Base-by-base conservation (phyloP, 1,139 yeast genomes). In the Suhomyces coccinellae region DNA sequence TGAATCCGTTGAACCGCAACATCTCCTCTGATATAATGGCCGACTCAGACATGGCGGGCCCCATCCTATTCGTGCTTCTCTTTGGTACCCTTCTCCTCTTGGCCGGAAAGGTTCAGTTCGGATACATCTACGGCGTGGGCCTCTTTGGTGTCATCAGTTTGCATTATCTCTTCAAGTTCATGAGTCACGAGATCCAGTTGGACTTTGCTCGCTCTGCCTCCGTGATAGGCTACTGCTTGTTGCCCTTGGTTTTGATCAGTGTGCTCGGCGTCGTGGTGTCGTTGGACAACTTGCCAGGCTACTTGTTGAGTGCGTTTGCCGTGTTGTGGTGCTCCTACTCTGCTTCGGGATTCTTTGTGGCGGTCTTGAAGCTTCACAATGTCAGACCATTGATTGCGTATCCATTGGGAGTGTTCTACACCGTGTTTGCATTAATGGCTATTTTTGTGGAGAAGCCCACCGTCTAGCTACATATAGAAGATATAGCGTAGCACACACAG, bases 121-220 rank as follows among this genome's bases (percentile, higher is more conserved):
- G 99, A 3, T 95, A 95, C 65, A 88, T 93, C 44, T 93, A 93
- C 60, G 99, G 99, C 24, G 96, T 93, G 37, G 99, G 97, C 0
- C 70, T 95, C 41, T 83, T 91, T 55, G 99, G 99, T 12, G 87
- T 96, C 2, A 61, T 89, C 14, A 82, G 96, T 34, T 79, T 90
- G 55, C 97, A 91, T 65, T 80, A 80, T 54, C 74, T 95, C 49
- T 85, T 95, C 63, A 89, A 87, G 63, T 74, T 90, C 52, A 93
- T 93, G 99, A 82, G 91, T 53, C 65, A 63, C 44, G 77, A 73
- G 17, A 73, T 65, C 45, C 73, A 79, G 43, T 77, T 87, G 46
- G 95, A 86, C 54, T 74, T 88, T 56, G 69, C 80, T 32, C 76
- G 91, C 51, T 85, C 95, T 0, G 96, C 97, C 9, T 87, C 96